Conservation (phyloP, 345 rosid genomes). For the Camelina laxa region DNA sequence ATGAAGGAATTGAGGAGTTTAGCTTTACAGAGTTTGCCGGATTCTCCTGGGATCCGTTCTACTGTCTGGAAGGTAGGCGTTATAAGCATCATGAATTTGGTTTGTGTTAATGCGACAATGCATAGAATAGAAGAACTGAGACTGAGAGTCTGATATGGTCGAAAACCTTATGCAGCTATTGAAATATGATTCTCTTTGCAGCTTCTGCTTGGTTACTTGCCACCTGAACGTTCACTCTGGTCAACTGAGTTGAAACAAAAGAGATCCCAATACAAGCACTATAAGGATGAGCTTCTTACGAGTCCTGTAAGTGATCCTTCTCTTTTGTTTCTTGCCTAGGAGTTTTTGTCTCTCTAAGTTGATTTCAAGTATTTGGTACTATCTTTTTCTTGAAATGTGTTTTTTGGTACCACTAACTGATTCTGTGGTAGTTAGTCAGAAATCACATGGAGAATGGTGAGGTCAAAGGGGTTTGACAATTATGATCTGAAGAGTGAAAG, state of each 20-base stretch:
- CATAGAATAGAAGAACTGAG: neutral
- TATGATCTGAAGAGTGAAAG: conserved; percentile 61
- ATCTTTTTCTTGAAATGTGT: conserved; percentile 25
- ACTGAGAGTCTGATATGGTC: neutral
- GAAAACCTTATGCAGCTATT: neutral
- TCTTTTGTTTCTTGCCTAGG: conserved; percentile 29
- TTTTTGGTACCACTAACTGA: conserved; percentile 55
- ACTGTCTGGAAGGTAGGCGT: conserved; percentile 83
- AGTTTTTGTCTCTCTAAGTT: neutral
- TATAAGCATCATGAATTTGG: neutral
- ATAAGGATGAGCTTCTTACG: conserved; percentile 85
- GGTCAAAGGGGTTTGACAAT: conserved; percentile 51
- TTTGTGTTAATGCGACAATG: neutral
- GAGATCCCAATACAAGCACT: conserved; percentile 87
- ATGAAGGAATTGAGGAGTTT: conserved; percentile 81
- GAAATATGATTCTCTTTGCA: conserved; percentile 44
- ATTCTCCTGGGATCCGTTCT: conserved; percentile 85
- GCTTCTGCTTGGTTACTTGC: conserved; percentile 91
- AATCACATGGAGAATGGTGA: conserved; percentile 88
- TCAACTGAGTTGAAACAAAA: conserved; percentile 75
- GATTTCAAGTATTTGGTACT: neutral
- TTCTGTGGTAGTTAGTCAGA: conserved; percentile 96
- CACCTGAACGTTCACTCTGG: conserved; percentile 89
- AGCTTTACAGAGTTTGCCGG: conserved; percentile 84
- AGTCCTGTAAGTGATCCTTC: conserved; percentile 75